phyloP scores from a whole-genome alignment of 768 basidiomycete genomes.

The Rhodotorula toruloides region DNA sequence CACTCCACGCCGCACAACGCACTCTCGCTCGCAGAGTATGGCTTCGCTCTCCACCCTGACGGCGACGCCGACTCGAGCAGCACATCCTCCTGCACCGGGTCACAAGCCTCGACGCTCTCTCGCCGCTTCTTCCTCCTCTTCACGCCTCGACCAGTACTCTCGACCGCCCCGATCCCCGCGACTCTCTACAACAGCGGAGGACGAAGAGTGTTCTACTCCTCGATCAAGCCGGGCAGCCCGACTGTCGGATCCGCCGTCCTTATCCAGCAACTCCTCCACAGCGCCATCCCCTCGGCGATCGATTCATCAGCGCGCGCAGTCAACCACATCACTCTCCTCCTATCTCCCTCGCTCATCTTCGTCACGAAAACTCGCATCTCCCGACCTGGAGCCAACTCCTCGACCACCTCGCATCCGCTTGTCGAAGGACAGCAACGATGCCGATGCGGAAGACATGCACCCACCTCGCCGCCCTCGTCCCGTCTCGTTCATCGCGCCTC shows the following conservation, averaged over 20 bases:
- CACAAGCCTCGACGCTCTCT: not conserved
- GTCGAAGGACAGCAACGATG: not conserved
- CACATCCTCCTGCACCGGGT: not conserved
- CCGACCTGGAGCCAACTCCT: not conserved
- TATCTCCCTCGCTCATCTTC: not conserved
- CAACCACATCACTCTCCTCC: not conserved
- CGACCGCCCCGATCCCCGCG: no score
- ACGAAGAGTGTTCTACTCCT: no score
- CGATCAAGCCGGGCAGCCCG: not conserved
- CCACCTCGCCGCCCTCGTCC: slow-evolving; percentile 2
- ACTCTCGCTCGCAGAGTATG: slow-evolving; percentile 26
- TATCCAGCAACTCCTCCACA: not conserved
- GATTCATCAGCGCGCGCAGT: slow-evolving; percentile 13
- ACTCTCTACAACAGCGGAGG: not conserved
- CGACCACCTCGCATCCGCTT: not conserved
- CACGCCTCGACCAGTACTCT: not conserved
- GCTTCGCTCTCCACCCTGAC: not conserved
- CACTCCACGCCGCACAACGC: slow-evolving; percentile 2
- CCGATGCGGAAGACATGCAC: slow-evolving; percentile 3
- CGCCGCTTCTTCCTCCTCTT: not conserved
- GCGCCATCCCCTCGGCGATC: not conserved
- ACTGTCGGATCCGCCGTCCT: not conserved
- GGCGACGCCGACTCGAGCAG: not conserved
- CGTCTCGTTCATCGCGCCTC: not conserved
- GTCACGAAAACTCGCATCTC: no score